Conservation (phyloP, 371 early-diverging fungal species). For the Thermomucor indicae-seudaticae region DNA sequence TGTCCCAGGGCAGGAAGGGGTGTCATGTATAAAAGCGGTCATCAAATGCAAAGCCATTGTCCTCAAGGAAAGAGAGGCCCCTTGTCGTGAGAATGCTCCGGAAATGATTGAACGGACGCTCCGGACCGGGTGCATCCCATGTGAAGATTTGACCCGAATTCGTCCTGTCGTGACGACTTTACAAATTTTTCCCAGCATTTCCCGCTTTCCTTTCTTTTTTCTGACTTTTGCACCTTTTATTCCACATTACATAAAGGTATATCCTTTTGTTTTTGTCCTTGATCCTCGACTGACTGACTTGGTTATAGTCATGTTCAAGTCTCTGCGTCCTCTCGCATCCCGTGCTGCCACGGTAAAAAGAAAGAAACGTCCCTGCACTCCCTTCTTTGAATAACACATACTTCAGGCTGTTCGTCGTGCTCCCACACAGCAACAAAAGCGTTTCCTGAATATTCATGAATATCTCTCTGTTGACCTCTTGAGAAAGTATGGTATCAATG, state of each 20-base stretch:
- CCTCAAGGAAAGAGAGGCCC: too few species aligned
- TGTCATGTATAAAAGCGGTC: too few species aligned
- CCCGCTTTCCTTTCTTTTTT: not conserved
- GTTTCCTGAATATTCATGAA: slow-evolving; percentile 96
- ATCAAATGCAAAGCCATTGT: too few species aligned
- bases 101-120: too few species aligned
- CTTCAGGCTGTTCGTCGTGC: slow-evolving; percentile 47
- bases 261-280: not conserved
- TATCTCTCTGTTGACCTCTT: slow-evolving; percentile 92
- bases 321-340: slow-evolving; percentile 46
- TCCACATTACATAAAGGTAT: not conserved
- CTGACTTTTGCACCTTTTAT: not conserved
- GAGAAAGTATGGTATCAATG: slow-evolving; percentile 87
- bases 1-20: too few species aligned
- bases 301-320: slow-evolving; percentile 45
- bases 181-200: not conserved
- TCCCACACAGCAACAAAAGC: slow-evolving; percentile 67
- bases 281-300: not conserved
- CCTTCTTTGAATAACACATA: not conserved
- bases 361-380: too few species aligned
- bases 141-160: not conserved
- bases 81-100: too few species aligned
- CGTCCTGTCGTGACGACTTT: not conserved
- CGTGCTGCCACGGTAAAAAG: slow-evolving; percentile 56
- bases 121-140: too few species aligned